Evolutionary conservation across 164 flowering plant species (phyloP), one percentile per base, ranked within the genome.

Genomic region (Magnolia officinalis): DNA sequence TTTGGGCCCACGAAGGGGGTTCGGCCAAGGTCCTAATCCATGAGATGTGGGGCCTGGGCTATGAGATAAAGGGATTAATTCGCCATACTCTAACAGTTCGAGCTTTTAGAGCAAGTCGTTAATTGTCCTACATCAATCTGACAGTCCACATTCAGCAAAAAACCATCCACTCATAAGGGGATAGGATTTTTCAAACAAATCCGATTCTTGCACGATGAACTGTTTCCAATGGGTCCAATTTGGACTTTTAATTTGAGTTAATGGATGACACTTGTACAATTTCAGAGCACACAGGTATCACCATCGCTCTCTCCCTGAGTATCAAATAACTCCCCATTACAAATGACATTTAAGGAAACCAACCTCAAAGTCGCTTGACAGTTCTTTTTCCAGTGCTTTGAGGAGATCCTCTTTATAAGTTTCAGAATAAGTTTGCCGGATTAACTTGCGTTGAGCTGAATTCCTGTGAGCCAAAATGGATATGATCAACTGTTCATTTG

Each of bases 321-420:
- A 37, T 37, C 45, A 37, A 37, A 37, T 37, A 37, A 37, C 45
- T 65, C 68, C 24, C 13, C 16, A 8, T 18, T 14, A 68, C 18
- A 68, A 31, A 68, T 68, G 13, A 11, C 7, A 10, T 13, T 37
- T 68, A 45, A 67, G 58, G 9, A 50, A 10, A 49, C 20, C 18
- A 6, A 90, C 96, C 91, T 89, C 92, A 80, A 93, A 92, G 50
- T 92, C 92, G 51, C 82, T 87, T 14, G 91, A 78, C 20, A 93
- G 90, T 74, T 93, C 95, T 77, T 87, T 86, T 31, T 93, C 83
- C 29, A 93, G 77, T 5, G 84, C 79, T 70, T 89, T 87, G 61
- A 93, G 89, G 63, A 93, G 91, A 85, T 92, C 96, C 79, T 89
- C 92, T 31, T 88, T 88, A 73, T 90, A 88, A 18, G 83, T 82